These are phyloP conservation scores for Saccharomycopsis malanga DNA, from an alignment of 805 yeast species.

Conservation along the genomic window DNA sequence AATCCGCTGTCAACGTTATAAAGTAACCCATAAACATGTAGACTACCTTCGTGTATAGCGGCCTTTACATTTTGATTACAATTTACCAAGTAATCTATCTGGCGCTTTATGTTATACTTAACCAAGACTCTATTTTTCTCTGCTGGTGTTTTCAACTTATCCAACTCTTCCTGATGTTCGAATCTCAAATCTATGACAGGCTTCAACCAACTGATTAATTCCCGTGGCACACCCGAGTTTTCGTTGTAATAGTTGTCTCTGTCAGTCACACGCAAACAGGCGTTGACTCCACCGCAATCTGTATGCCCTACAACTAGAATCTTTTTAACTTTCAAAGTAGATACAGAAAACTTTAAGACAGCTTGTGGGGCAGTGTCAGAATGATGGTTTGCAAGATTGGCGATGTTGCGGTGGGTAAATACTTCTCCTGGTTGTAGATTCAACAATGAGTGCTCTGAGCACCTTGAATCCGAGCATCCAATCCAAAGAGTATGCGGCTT, in stretches of 20 bases:
- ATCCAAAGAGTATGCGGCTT: constrained; percentile 89
- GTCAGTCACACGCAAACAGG: constrained; percentile 41
- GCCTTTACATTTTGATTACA: constrained; percentile 57
- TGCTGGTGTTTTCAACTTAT: constrained; percentile 39
- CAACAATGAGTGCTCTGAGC: constrained; percentile 63
- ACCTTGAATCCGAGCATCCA: constrained; percentile 90
- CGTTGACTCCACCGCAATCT: constrained; percentile 91
- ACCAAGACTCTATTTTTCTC: constrained; percentile 52
- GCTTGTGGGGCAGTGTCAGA: constrained; percentile 70
- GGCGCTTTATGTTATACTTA: constrained; percentile 71
- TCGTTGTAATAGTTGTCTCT: constrained; percentile 44
- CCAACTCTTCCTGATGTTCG: constrained; percentile 44
- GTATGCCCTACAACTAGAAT: constrained; percentile 90
- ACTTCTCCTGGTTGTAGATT: constrained; percentile 86
- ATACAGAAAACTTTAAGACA: constrained; percentile 82
- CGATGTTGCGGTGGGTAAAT: constrained; percentile 83
- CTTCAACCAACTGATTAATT: constrained; percentile 64
- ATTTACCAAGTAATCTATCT: constrained; percentile 60
- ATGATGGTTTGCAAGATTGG: constrained; percentile 59
- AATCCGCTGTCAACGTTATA: constrained; percentile 78
- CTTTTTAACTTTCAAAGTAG: constrained; percentile 71
- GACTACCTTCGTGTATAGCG: constrained; percentile 53
- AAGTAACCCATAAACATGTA: constrained; percentile 76
- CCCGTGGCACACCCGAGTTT: constrained; percentile 28
- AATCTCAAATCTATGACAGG: constrained; percentile 65